A percentile compares a stretch with the other conserved stretches of the same genome.
Evolutionary conservation across 78 protist species (phyloP).

Genomic region (Bigelowiella natans): DNA sequence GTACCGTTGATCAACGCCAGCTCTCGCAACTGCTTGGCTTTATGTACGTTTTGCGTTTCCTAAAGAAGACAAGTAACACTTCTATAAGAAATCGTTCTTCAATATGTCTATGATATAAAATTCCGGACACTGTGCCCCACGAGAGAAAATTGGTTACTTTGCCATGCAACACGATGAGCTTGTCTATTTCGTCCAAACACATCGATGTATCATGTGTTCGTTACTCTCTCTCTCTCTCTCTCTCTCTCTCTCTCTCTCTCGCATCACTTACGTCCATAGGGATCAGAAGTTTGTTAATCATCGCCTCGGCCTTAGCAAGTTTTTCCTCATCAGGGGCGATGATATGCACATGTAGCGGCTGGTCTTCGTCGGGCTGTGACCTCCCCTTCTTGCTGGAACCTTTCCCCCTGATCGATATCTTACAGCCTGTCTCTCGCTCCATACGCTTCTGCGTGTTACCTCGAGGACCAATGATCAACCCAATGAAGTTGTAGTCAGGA

Average conservation of each 20-base stretch:
- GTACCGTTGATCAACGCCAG: background rate
- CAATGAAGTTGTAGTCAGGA: slow-evolving; percentile 1
- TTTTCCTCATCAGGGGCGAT: background rate
- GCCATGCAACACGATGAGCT: too few species aligned
- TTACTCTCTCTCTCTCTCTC: too few species aligned
- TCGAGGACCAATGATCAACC: background rate
- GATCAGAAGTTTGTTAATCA: background rate
- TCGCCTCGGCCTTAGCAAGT: background rate
- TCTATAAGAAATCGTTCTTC: too few species aligned
- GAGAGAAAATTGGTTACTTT: too few species aligned
- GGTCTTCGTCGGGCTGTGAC: background rate
- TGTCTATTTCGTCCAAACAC: too few species aligned
- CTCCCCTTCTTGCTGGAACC: background rate
- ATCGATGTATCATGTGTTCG: too few species aligned
- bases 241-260: too few species aligned
- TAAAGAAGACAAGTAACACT: too few species aligned
- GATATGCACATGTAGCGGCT: background rate
- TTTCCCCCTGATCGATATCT: background rate
- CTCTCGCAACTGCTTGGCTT: background rate
- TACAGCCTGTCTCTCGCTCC: background rate
- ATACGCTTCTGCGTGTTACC: background rate
- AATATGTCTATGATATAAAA: too few species aligned
- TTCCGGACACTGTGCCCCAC: too few species aligned
- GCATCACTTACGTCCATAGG: background rate
- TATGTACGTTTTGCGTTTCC: background rate